Evolutionary conservation across 2,329 filamentous ascomycete genomes (phyloP).

Genomic region (Pyrenochaeta sp.): DNA sequence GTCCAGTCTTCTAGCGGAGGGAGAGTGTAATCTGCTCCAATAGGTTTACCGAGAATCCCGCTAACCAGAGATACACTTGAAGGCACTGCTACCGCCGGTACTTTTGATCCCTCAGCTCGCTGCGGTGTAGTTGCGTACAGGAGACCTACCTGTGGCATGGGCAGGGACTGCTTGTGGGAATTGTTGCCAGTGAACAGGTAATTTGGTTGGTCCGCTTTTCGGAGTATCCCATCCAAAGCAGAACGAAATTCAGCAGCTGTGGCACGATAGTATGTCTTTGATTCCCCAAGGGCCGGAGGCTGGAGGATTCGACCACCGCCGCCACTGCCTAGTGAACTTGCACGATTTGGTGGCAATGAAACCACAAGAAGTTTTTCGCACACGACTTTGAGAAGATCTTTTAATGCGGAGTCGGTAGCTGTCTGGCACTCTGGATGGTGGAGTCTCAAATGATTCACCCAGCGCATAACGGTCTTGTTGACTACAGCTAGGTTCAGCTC

Average conservation of each 20-base stretch:
- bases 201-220: too few relatives aligned
- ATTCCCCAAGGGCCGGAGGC: slow-evolving; percentile 2
- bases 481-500: neutral
- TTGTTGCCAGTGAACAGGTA: too few relatives aligned
- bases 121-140: too few relatives aligned
- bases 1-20: slow-evolving; percentile 17
- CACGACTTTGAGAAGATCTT: slow-evolving; percentile 17
- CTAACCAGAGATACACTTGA: neutral
- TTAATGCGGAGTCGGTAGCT: neutral
- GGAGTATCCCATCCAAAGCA: too few relatives aligned
- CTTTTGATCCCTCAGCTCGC: too few relatives aligned
- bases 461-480: slow-evolving; percentile 4
- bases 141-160: too few relatives aligned
- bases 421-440: slow-evolving; percentile 13
- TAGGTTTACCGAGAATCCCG: slow-evolving; percentile 3
- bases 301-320: neutral
- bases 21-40: slow-evolving; percentile 9
- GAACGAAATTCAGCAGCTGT: slow-evolving; percentile 19
- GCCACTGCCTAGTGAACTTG: slow-evolving; percentile 1
- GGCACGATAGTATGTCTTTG: slow-evolving; percentile 12
- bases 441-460: slow-evolving; percentile 13
- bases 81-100: too few relatives aligned
- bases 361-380: slow-evolving; percentile 14
- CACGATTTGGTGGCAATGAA: slow-evolving; percentile 5
- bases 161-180: too few relatives aligned